Percentiles rank a stretch among this genome's conserved stretches.
Conservation (phyloP, 768 basidiomycete genomes). For the Podaxis pistillaris region DNA sequence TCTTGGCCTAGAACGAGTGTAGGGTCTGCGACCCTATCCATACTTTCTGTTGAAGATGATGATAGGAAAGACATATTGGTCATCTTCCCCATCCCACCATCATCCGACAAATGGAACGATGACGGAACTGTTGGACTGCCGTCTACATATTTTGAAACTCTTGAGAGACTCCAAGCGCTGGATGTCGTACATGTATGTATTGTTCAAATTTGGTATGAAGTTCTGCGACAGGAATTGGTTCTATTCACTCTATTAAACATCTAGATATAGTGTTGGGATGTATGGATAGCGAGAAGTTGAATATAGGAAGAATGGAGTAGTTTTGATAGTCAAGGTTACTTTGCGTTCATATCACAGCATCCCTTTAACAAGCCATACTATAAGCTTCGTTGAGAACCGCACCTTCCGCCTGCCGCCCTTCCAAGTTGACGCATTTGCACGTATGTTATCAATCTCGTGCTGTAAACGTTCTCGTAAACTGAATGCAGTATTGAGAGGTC, state of each 20-base stretch:
- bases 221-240: neutral
- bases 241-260: neutral
- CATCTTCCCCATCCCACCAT: neutral
- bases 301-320: neutral
- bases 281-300: neutral
- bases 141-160: no score
- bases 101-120: neutral
- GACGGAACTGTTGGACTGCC: neutral
- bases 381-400: slow-evolving; percentile 58
- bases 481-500: neutral
- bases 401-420: slow-evolving; percentile 56
- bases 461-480: slow-evolving; percentile 45
- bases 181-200: neutral
- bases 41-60: neutral
- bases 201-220: neutral
- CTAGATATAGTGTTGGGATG: neutral
- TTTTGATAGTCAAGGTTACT: neutral
- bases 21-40: no score
- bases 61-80: neutral
- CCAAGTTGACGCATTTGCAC: slow-evolving; percentile 54
- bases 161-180: neutral
- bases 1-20: no score
- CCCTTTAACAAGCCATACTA: slow-evolving; percentile 64
- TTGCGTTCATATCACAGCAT: slow-evolving; percentile 49
- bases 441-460: slow-evolving; percentile 53